phyloP scores from a whole-genome alignment of 306 rosid species.

The Fragaria iinumae region DNA sequence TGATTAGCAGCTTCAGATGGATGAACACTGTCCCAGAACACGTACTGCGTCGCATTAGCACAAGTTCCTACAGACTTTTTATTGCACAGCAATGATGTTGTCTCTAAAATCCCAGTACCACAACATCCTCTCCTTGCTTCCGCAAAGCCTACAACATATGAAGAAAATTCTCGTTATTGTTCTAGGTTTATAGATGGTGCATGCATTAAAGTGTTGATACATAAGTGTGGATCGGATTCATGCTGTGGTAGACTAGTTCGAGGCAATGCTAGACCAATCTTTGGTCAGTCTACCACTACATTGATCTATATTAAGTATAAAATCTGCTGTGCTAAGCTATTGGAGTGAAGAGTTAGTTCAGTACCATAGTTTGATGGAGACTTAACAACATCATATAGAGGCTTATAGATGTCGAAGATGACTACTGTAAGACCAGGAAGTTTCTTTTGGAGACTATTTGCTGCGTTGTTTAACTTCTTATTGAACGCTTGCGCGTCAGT shows the following conservation, averaged over 20 bases:
- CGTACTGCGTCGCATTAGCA: constrained; percentile 80
- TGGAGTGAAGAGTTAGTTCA: neutral
- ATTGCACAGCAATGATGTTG: constrained; percentile 73
- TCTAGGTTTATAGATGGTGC: neutral
- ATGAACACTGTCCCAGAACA: constrained; percentile 95
- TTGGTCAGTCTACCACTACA: neutral
- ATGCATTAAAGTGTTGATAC: neutral
- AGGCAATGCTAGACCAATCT: neutral
- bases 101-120: constrained; percentile 81
- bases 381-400: constrained; percentile 66
- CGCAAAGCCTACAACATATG: constrained; percentile 46
- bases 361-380: constrained; percentile 78
- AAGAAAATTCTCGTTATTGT: neutral
- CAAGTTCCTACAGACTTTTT: constrained; percentile 77
- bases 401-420: constrained; percentile 73
- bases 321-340: neutral
- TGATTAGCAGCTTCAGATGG: constrained; percentile 89
- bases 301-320: neutral
- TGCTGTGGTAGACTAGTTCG: neutral
- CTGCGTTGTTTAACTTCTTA: constrained; percentile 64
- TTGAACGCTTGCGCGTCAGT: constrained; percentile 72
- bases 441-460: constrained; percentile 64
- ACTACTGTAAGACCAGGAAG: constrained; percentile 71
- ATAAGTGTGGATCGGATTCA: neutral
- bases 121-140: constrained; percentile 92